phyloP scores from a whole-genome alignment of 768 basidiomycete genomes.

The Termitomyces sp. region DNA sequence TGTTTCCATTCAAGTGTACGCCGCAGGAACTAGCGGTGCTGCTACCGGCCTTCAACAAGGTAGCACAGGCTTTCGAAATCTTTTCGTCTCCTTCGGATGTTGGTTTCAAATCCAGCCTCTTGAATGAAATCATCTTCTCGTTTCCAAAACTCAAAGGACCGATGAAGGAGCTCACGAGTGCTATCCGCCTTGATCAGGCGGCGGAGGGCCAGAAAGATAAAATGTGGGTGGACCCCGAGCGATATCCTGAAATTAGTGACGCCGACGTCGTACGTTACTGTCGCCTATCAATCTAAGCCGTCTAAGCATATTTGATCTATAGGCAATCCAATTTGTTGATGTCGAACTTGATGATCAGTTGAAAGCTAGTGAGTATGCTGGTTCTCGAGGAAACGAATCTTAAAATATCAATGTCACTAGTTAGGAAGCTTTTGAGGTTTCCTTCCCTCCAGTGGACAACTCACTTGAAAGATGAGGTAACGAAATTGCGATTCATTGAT shows the following conservation, averaged over 20 bases:
- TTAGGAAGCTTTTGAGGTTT: constrained; percentile 66
- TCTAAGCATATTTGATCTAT: constrained; percentile 4
- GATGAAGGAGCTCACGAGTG: constrained; percentile 46
- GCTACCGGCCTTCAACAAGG: constrained; percentile 68
- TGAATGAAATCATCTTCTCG: constrained; percentile 66
- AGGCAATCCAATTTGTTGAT: constrained; percentile 69
- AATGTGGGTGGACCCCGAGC: constrained; percentile 58
- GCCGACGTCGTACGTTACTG: constrained; percentile 47
- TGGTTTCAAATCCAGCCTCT: constrained; percentile 58
- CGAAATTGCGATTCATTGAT: constrained; percentile 1
- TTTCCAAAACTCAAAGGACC: constrained; percentile 62
- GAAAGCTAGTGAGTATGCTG: constrained; percentile 43
- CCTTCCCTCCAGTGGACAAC: constrained; percentile 71
- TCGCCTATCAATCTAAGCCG: not conserved
- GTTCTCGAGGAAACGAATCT: not conserved
- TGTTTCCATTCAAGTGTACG: constrained; percentile 52
- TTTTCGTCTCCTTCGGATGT: constrained; percentile 37
- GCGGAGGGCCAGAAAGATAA: constrained; percentile 58
- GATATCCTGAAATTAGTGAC: constrained; percentile 49
- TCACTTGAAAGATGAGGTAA: constrained; percentile 67
- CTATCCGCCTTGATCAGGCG: constrained; percentile 59
- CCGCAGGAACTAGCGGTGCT: constrained; percentile 77
- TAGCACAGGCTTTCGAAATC: constrained; percentile 58
- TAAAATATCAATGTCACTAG: constrained; percentile 28
- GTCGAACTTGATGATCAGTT: constrained; percentile 72